Base-by-base conservation (phyloP, 1,284 basidiomycete species). In the Apiotrichum porosum region DNA sequence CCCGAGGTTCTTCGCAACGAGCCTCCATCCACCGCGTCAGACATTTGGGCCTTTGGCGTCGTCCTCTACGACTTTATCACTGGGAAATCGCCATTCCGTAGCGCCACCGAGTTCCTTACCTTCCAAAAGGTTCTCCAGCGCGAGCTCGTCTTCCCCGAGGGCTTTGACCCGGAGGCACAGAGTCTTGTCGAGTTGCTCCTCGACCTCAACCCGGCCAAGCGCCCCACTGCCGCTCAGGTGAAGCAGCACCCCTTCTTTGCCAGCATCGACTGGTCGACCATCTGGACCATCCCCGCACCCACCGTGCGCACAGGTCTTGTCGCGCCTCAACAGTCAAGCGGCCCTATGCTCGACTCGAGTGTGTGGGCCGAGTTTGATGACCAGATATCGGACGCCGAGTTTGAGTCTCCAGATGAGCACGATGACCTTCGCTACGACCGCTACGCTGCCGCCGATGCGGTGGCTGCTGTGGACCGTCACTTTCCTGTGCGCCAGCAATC, bases 1-100 rank as follows among this genome's bases (percentile, higher is more conserved):
- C 94, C 94, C 1, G 94, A 98, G 72, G 78, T 98, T 10, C 76
- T 98, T 18, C 81, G 85, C 48, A 80, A 81, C 39, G 85, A 85
- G 55, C 81, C 70, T 17, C 76, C 75, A 0, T 63, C 70, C 9
- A 61, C 72, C 47, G 73, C 77, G 45, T 74, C 76, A 1, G 79
- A 80, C 52, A 77, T 77, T 51, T 81, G 79, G 79, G 79, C 77
- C 0, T 76, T 80, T 37, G 79, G 79, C 14, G 80, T 79, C 57
- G 75, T 80, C 15, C 51, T 80, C 6, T 81, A 68, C 58, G 78
- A 80, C 58, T 69, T 80, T 55, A 62, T 81, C 30, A 72, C 73
- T 1, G 79, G 79, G 8, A 66, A 71, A 47, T 77, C 79, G 13
- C 79, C 79, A 0, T 81, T 81, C 66, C 72, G 79, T 44, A 77